Conservation (phyloP, 2,329 filamentous ascomycete genomes). For the Bisporella sp. region DNA sequence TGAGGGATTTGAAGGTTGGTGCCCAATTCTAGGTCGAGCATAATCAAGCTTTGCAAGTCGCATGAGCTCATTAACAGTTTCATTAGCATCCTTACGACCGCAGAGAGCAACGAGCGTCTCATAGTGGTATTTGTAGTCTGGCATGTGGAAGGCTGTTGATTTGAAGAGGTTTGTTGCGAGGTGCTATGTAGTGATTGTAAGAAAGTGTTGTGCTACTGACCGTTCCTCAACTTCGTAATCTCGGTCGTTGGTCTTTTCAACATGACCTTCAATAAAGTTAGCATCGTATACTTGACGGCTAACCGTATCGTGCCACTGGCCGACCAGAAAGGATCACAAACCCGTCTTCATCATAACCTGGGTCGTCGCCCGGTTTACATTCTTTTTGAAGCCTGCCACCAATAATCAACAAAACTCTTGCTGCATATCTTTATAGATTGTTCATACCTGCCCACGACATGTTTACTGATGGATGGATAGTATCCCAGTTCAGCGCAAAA, state of each 20-base stretch:
- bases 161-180: no score
- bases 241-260: slow-evolving; percentile 96
- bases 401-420: slow-evolving; percentile 17
- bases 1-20: no score
- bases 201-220: slow-evolving; percentile 34
- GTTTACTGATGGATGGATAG: slow-evolving; percentile 16
- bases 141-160: no score
- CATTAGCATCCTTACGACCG: no score
- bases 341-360: slow-evolving; percentile 99
- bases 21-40: no score
- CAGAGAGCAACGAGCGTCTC: no score
- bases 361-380: slow-evolving; percentile 97
- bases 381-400: slow-evolving; percentile 76
- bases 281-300: not conserved
- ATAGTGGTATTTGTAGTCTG: no score
- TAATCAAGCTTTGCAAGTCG: no score
- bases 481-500: not conserved
- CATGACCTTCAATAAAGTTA: slow-evolving; percentile 59
- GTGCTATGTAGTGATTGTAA: no score
- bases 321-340: slow-evolving; percentile 31
- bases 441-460: slow-evolving; percentile 42
- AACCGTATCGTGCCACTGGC: slow-evolving; percentile 1
- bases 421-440: not conserved
- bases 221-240: slow-evolving; percentile 98
- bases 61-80: no score